Percentiles rank a stretch among this genome's conserved stretches.
These are phyloP conservation scores for Ascoidea rubescens DNA, from an alignment of 805 yeast genomes.

Conservation along the genomic window DNA sequence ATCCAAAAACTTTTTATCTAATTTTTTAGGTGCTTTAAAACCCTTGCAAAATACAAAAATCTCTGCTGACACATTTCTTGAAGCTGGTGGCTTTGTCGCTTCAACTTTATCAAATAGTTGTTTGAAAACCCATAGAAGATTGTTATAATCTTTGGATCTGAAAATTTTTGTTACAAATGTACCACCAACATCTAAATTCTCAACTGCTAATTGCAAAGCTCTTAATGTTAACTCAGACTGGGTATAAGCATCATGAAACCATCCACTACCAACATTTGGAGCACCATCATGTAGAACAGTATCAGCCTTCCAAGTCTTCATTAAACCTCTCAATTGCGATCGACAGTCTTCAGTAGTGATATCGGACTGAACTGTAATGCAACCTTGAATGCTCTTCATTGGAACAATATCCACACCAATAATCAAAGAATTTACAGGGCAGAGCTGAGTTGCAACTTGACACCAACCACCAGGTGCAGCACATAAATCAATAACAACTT, in stretches of 20 bases:
- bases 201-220: conserved; percentile 88
- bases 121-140: conserved; percentile 93
- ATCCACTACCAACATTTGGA: conserved; percentile 98
- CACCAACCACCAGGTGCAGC: conserved; percentile 99
- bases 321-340: conserved; percentile 83
- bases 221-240: conserved; percentile 93
- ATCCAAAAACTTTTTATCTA: conserved; percentile 87
- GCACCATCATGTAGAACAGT: conserved; percentile 99
- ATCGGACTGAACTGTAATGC: conserved; percentile 80
- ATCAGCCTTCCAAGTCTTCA: conserved; percentile 99
- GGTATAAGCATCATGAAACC: conserved; percentile 99
- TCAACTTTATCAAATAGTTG: conserved; percentile 93
- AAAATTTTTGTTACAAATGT: conserved; percentile 93
- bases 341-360: conserved; percentile 98
- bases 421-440: conserved; percentile 86
- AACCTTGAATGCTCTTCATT: conserved; percentile 91
- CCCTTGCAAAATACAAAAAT: conserved; percentile 95
- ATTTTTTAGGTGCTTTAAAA: conserved; percentile 88
- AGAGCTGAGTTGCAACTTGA: conserved; percentile 89
- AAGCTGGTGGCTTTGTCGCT: conserved; percentile 98
- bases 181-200: conserved; percentile 83
- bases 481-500: conserved; percentile 93
- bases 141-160: conserved; percentile 97
- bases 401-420: conserved; percentile 99
- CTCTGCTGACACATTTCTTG: conserved; percentile 98